Evolutionary conservation across 2,329 filamentous ascomycete genomes (phyloP), one percentile per base, ranked within the genome.

Genomic region (Teratosphaeriaceae sp.): DNA sequence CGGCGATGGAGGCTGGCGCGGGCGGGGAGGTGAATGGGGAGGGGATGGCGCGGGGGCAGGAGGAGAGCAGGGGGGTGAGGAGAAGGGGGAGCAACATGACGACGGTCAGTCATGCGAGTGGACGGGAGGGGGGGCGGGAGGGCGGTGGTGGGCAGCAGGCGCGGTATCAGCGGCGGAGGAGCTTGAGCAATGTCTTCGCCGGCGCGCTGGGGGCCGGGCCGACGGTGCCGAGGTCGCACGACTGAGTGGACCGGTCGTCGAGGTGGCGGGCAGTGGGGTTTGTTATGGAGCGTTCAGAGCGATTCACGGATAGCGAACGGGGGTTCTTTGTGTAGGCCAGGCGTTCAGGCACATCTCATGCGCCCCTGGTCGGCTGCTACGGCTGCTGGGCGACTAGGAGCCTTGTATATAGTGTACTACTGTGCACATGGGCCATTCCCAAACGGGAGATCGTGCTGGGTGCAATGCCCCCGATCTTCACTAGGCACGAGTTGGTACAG

Each of bases 171-270:
- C 42, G 51, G 9, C 43, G 48, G 5, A 45, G 49, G 16, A 59
- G 54, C 31, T 23, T 62, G 31, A 49, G 50, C 30, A 43, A 47
- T n/a, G 45, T 61, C n/a, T 41, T 60, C 2, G 45, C 47, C 8
- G 47, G 56, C 12, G 56, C 50, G 1, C 36, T 60, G 27, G 46
- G 46, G 35, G 56, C 57, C 29, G 56, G 56, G 5, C 57, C 57
- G 33, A 58, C 54, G 19, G 45, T 48, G 24, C 44, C 48, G 20
- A 59, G 57, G 48, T 3, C 22, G 22, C 43, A 47, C 18, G 54
- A 55, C 24, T 55, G 27, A 35, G 19, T 27, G n/a, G 26, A n/a
- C n/a, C 26, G 26, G n/a, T 27, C 26, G 26, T 8, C 8, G 8
- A 8, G n/a, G 26, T n/a, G 8, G 26, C 26, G 26, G n/a, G 26